Percentiles rank a stretch among this genome's conserved stretches.
Evolutionary conservation across 2,329 filamentous ascomycete genomes (phyloP).

Genomic region (Clonostachys byssicola): DNA sequence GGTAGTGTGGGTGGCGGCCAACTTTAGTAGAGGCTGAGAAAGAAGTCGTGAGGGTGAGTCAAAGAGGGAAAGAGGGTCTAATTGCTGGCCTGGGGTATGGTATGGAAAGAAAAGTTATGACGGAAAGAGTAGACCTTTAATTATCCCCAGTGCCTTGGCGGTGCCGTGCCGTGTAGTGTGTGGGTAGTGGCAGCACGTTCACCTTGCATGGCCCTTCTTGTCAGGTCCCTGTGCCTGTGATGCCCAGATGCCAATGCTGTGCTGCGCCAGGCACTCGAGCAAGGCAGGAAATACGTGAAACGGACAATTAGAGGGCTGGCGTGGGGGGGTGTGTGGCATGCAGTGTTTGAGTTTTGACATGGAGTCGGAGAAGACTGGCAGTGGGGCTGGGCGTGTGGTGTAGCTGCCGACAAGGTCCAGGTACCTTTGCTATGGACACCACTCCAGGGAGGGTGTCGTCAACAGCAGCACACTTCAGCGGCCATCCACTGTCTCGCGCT

Average conservation of each 20-base stretch:
- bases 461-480: too few species aligned
- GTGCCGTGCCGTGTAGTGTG: background rate
- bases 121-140: background rate
- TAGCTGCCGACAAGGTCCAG: too few species aligned
- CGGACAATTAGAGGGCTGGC: background rate
- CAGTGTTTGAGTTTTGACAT: too few species aligned
- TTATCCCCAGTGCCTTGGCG: background rate
- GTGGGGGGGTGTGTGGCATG: too few species aligned
- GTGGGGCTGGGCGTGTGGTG: too few species aligned
- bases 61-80: background rate
- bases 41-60: background rate
- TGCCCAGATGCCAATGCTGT: background rate
- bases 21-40: background rate
- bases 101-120: background rate
- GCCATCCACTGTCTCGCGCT: too few species aligned
- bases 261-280: background rate
- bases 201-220: background rate
- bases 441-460: too few species aligned
- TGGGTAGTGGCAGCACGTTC: background rate
- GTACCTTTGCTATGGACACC: too few species aligned
- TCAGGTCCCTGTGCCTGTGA: too few species aligned
- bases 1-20: background rate
- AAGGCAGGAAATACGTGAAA: background rate
- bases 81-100: background rate
- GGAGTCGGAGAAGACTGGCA: too few species aligned